Percentiles rank a stretch among this genome's conserved stretches.
phyloP scores from a whole-genome alignment of 768 basidiomycete species.

The Phlebiopsis flavidoalba region DNA sequence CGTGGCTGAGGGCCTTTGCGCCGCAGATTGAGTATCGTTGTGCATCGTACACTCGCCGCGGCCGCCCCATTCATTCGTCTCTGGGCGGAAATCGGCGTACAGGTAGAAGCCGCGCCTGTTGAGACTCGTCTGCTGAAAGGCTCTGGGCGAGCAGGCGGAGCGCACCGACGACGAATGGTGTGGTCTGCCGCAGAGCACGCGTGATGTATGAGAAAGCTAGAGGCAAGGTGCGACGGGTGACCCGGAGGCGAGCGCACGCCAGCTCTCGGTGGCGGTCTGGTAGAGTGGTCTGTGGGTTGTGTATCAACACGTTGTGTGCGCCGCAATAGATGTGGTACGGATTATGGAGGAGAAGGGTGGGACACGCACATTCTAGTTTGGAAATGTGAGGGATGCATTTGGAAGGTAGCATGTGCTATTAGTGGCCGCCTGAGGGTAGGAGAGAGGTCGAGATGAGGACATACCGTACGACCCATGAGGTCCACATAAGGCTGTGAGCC shows the following conservation, averaged over 20 bases:
- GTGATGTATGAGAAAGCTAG: slow-evolving; percentile 85
- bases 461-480: slow-evolving; percentile 73
- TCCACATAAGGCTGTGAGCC: slow-evolving; percentile 82
- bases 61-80: slow-evolving; percentile 80
- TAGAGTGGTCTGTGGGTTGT: slow-evolving; percentile 64
- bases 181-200: slow-evolving; percentile 73
- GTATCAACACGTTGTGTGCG: neutral
- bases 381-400: neutral
- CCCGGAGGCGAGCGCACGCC: slow-evolving; percentile 78
- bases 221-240: slow-evolving; percentile 62
- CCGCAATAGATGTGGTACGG: neutral
- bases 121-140: slow-evolving; percentile 50
- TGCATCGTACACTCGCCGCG: slow-evolving; percentile 68
- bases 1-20: slow-evolving; percentile 10
- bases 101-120: slow-evolving; percentile 68
- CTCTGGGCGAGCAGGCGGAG: slow-evolving; percentile 62
- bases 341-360: neutral
- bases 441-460: slow-evolving; percentile 10
- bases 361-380: slow-evolving; percentile 6
- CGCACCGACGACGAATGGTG: slow-evolving; percentile 73
- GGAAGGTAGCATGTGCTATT: neutral
- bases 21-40: slow-evolving; percentile 58
- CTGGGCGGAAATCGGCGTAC: slow-evolving; percentile 85
- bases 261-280: slow-evolving; percentile 56
- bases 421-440: neutral